phyloP scores from a whole-genome alignment of 768 basidiomycete genomes.

The Tephrocybe sp. region DNA sequence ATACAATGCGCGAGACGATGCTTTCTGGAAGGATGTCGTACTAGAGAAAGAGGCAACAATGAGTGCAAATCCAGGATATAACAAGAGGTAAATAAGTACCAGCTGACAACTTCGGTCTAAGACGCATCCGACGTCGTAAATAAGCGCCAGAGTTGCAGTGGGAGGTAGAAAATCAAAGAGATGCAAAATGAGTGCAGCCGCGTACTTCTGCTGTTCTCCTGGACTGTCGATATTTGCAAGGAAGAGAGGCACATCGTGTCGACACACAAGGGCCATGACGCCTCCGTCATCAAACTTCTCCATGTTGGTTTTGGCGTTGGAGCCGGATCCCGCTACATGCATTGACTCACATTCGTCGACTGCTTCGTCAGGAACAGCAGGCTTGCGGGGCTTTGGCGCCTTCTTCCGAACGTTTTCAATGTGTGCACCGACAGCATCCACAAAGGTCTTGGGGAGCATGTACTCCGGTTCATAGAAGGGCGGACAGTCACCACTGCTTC shows the following conservation, averaged over 20 bases:
- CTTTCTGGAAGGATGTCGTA: conserved; percentile 24
- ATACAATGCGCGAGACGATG: conserved; percentile 3
- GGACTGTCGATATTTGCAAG: conserved; percentile 36
- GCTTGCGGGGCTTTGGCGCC: conserved; percentile 1
- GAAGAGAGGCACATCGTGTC: conserved; percentile 33
- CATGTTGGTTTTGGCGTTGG: no score
- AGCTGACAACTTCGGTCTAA: background rate
- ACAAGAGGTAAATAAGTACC: background rate
- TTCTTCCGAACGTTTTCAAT: conserved; percentile 24
- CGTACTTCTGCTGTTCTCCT: conserved; percentile 34
- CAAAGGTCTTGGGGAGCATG: no score
- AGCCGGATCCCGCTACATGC: no score
- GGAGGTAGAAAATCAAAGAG: background rate
- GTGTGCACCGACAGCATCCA: conserved; percentile 27
- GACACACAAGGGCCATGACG: conserved; percentile 36
- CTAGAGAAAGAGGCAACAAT: conserved; percentile 9
- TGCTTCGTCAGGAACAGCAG: background rate
- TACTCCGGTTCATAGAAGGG: conserved; percentile 22
- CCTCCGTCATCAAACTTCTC: no score
- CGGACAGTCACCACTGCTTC: conserved; percentile 28
- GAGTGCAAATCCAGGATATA: no score
- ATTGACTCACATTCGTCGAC: no score
- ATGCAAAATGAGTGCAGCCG: conserved; percentile 20
- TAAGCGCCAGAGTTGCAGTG: background rate
- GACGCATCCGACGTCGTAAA: conserved; percentile 27